A percentile compares a stretch with the other conserved stretches of the same genome.
These are phyloP conservation scores for Lathyrus oleraceus DNA, from an alignment of 306 rosid genomes.

Conservation along the genomic window DNA sequence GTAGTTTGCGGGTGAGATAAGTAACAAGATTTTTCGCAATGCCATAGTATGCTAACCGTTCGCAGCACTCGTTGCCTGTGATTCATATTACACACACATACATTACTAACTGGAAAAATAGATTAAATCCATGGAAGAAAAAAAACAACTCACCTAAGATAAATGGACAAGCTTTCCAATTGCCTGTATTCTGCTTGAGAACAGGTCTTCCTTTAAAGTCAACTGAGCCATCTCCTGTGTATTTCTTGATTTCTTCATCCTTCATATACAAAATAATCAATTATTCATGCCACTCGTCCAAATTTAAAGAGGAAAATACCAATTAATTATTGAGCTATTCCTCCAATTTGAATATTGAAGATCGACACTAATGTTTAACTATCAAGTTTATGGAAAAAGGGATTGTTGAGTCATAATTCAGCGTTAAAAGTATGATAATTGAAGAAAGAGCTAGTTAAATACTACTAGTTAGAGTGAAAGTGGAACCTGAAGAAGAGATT, in stretches of 20 bases:
- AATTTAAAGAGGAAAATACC: too few species aligned
- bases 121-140: too few species aligned
- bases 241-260: slow-evolving; percentile 44
- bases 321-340: too few species aligned
- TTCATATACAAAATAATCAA: slow-evolving; percentile 33
- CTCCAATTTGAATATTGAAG: neutral
- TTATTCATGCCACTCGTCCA: neutral
- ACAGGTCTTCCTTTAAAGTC: slow-evolving; percentile 67
- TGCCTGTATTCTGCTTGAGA: slow-evolving; percentile 58
- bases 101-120: neutral
- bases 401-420: too few species aligned
- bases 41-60: slow-evolving; percentile 94
- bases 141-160: slow-evolving; percentile 53
- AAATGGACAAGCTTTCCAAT: slow-evolving; percentile 79
- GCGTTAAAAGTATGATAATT: neutral
- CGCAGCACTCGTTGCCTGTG: slow-evolving; percentile 89
- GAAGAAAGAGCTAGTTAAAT: neutral
- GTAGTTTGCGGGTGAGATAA: slow-evolving; percentile 78
- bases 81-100: slow-evolving; percentile 21
- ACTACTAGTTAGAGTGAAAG: neutral
- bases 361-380: too few species aligned
- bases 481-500: slow-evolving; percentile 43
- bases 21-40: slow-evolving; percentile 89
- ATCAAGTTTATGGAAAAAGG: too few species aligned
- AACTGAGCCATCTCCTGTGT: slow-evolving; percentile 72